Evolutionary conservation across 2,329 filamentous ascomycete species (phyloP).

Genomic region (Botryotinia calthae): DNA sequence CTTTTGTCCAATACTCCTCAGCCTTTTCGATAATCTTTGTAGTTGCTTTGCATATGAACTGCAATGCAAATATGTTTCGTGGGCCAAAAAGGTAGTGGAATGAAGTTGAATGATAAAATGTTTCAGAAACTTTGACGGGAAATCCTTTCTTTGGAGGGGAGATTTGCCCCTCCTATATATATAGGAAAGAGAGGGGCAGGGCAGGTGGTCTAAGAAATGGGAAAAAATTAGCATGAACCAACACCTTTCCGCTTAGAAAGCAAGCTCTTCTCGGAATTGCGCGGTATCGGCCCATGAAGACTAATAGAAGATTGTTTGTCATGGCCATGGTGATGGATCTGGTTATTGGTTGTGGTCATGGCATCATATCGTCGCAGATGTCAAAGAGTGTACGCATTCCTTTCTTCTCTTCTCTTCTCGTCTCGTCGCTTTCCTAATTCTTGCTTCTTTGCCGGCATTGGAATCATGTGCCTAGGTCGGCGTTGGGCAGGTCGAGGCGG

Average conservation of each 20-base stretch:
- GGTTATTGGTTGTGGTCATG: not conserved
- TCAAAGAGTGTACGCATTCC: not conserved
- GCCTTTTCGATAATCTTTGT: constrained; percentile 44
- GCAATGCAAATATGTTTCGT: not conserved
- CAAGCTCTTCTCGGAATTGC: not conserved
- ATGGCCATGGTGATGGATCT: not conserved
- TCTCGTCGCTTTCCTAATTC: not conserved
- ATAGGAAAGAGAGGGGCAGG: not conserved
- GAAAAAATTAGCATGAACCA: not conserved
- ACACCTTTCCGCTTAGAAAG: not conserved
- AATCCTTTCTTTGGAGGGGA: not conserved
- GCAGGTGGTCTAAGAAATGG: not conserved
- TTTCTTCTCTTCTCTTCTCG: not conserved
- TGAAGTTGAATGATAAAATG: not conserved
- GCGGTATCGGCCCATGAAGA: not conserved
- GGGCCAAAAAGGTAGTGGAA: not conserved
- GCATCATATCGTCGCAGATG: not conserved
- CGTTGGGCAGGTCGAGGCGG: not conserved
- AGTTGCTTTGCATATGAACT: constrained; percentile 30
- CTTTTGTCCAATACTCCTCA: constrained; percentile 59
- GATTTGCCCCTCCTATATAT: constrained; percentile 1
- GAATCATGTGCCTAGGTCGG: not conserved
- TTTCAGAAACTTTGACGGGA: not conserved
- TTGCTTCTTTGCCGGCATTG: not conserved
- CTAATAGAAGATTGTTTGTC: not conserved